phyloP scores from a whole-genome alignment of 176 grass and related monocot species.

The Tillandsia leiboldiana region DNA sequence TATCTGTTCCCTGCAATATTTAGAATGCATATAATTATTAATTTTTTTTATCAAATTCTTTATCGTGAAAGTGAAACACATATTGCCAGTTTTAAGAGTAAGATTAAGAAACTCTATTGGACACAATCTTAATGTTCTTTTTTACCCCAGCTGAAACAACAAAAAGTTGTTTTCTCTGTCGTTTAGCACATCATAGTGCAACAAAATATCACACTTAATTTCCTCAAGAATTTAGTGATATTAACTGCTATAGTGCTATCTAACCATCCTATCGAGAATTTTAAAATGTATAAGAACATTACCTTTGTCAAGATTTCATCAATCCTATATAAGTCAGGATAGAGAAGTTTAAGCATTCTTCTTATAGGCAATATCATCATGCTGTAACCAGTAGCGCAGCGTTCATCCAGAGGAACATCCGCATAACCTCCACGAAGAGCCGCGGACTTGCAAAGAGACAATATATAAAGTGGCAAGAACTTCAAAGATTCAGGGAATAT shows the following conservation, averaged over 20 bases:
- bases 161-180: too few species aligned
- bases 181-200: too few species aligned
- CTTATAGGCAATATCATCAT: conserved; percentile 81
- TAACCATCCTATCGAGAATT: conserved; percentile 9
- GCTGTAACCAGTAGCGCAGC: conserved; percentile 78
- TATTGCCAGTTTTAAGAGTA: too few species aligned
- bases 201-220: not conserved
- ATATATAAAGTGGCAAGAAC: conserved; percentile 65
- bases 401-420: conserved; percentile 80
- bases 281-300: conserved; percentile 12
- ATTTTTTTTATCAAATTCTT: too few species aligned
- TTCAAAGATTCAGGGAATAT: conserved; percentile 91
- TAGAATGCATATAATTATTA: not conserved
- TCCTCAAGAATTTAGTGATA: not conserved
- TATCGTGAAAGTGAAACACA: too few species aligned
- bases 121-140: too few species aligned
- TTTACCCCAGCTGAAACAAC: too few species aligned
- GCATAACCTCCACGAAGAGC: conserved; percentile 86
- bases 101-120: too few species aligned
- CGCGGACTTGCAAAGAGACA: conserved; percentile 63
- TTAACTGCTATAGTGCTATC: not conserved
- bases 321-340: conserved; percentile 69
- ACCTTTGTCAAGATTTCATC: conserved; percentile 71
- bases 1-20: conserved; percentile 39
- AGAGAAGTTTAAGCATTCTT: conserved; percentile 64